A percentile compares a stretch with the other conserved stretches of the same genome.
These are phyloP conservation scores for Candida alai DNA, from an alignment of 805 yeast genomes.

Conservation along the genomic window DNA sequence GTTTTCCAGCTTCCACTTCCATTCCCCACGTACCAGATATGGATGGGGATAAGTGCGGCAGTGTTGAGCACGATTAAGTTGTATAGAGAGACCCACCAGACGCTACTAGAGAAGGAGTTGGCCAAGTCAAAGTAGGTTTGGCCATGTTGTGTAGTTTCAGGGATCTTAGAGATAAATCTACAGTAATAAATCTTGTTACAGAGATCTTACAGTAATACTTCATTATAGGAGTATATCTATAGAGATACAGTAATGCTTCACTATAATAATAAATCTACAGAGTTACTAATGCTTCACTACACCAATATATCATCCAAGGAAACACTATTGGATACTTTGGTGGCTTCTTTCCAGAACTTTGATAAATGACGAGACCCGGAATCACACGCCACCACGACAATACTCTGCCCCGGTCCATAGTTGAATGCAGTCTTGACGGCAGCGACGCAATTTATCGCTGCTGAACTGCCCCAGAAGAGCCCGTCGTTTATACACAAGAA, in stretches of 20 bases:
- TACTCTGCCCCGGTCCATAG: constrained; percentile 53
- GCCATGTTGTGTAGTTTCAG: too few relatives aligned
- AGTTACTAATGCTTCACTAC: background rate
- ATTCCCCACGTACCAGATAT: constrained; percentile 38
- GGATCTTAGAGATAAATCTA: too few relatives aligned
- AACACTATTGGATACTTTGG: constrained; percentile 31
- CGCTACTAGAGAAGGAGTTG: constrained; percentile 15
- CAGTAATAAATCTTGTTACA: too few relatives aligned
- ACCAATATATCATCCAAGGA: constrained; percentile 28
- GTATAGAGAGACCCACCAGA: constrained; percentile 35
- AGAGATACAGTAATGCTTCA: background rate
- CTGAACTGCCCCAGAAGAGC: constrained; percentile 83
- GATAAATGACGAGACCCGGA: constrained; percentile 87
- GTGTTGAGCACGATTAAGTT: constrained; percentile 34
- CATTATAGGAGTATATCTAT: background rate
- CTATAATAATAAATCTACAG: constrained; percentile 19
- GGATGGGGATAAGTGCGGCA: constrained; percentile 44
- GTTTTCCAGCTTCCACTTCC: constrained; percentile 35
- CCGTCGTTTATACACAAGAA: constrained; percentile 81
- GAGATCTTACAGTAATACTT: too few relatives aligned
- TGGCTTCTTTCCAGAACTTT: constrained; percentile 84
- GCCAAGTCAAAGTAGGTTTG: constrained; percentile 5
- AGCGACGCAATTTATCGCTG: constrained; percentile 93
- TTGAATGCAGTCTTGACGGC: constrained; percentile 55
- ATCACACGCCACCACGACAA: constrained; percentile 88